Percentiles rank a stretch among this genome's conserved stretches.
These are phyloP conservation scores for Ogataea minuta DNA, from an alignment of 805 yeast species.

Conservation along the genomic window DNA sequence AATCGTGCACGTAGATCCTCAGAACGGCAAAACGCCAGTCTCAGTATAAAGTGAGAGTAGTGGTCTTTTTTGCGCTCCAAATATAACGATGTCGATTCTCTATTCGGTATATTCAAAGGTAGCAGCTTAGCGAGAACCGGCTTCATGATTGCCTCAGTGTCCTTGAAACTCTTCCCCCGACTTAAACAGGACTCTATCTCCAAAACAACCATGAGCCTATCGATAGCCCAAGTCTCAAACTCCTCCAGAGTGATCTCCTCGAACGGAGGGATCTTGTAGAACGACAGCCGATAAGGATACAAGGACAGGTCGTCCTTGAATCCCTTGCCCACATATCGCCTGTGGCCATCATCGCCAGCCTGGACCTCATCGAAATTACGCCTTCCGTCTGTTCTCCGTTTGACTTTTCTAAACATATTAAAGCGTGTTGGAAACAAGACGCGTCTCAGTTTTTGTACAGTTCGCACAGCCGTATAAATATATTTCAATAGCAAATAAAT, in stretches of 20 bases:
- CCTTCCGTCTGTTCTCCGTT: conserved; percentile 72
- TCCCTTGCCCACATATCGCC: conserved; percentile 30
- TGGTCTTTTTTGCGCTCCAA: conserved; percentile 84
- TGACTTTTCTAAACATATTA: conserved; percentile 68
- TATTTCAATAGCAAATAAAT: not conserved
- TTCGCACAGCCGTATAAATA: conserved; percentile 6
- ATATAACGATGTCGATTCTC: conserved; percentile 39
- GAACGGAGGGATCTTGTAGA: conserved; percentile 75
- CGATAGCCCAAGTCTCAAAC: conserved; percentile 95
- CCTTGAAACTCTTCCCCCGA: conserved; percentile 61
- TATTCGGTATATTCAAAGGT: conserved; percentile 55
- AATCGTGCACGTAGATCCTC: conserved; percentile 82
- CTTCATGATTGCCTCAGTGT: conserved; percentile 60
- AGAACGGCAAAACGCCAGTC: conserved; percentile 85
- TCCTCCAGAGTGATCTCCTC: conserved; percentile 88
- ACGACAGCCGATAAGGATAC: conserved; percentile 59
- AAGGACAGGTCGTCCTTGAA: conserved; percentile 31
- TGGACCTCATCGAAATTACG: conserved; percentile 49
- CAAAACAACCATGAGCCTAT: conserved; percentile 75
- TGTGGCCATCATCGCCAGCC: conserved; percentile 30
- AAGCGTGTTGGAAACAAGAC: conserved; percentile 9
- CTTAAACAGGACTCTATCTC: conserved; percentile 78
- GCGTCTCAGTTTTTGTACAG: conserved; percentile 1
- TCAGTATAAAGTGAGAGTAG: conserved; percentile 83
- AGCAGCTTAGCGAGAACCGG: conserved; percentile 63